Evolutionary conservation across 257 asterid genomes (phyloP), one percentile per base, ranked within the genome.

Genomic region (Ballota nigra): DNA sequence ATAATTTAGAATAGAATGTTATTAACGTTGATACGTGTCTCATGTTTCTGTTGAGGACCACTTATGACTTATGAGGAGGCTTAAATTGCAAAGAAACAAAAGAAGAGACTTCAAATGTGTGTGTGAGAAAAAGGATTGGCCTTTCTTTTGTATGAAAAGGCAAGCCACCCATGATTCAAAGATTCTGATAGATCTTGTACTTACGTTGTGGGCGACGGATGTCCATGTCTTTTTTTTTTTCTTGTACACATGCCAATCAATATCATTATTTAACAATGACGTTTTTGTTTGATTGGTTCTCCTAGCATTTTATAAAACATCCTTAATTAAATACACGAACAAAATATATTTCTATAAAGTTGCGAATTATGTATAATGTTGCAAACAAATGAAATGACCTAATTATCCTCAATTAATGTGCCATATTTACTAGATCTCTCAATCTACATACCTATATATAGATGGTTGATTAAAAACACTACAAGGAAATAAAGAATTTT

Each of bases 111-210:
- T 38, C 20, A 49, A 41, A 60, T 51, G 58, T 36, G 65, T 59
- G 36, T 29, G 56, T 19, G 51, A 6, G 6, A 18, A 23, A 20
- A 13, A 22, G 55, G 11, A 23, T 51, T 55, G 78, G 60, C 75
- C 52, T 40, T 77, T 74, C 66, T 63, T 6, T 52, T 19, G 38
- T 63, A 1, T 68, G 77, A 74, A 68, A 82, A 74, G 80, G 77
- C 81, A 79, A 40, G n/a, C 3, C 58, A 19, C 1, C 52, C 26
- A 71, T 22, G 28, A 47, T 38, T 58, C 28, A 18, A 56, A 60
- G 66, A 62, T 69, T 23, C 20, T 8, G 15, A 45, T 63, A 45
- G 66, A 57, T 68, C 2, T 56, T 52, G 49, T 75, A 47, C 80
- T 41, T 68, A 28, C 68, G 64, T 68, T 68, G 75, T 68, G 77